Conservation (phyloP, 495 filamentous ascomycete genomes). For the Aspergillus leporis region DNA sequence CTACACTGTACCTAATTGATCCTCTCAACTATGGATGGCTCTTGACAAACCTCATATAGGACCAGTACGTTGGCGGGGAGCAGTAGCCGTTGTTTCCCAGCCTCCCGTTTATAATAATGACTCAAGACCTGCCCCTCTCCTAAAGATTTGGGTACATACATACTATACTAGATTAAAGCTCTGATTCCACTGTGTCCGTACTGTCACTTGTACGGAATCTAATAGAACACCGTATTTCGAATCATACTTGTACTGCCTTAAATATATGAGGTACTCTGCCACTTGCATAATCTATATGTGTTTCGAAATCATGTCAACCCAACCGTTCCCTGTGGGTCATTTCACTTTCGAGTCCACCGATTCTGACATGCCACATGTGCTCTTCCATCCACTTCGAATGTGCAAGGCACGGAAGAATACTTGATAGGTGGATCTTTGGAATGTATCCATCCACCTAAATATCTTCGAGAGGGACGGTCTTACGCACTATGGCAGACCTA, state of each 20-base stretch:
- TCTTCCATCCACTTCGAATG: conserved; percentile 5
- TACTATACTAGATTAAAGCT: neutral
- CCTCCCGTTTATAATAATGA: neutral
- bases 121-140: neutral
- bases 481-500: neutral
- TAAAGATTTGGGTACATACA: neutral
- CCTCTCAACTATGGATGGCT: neutral
- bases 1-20: neutral
- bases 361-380: conserved; percentile 14
- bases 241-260: neutral
- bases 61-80: neutral
- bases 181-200: neutral
- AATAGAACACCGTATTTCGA: neutral
- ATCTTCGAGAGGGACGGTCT: neutral
- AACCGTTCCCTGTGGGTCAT: neutral
- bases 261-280: neutral
- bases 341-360: conserved; percentile 7
- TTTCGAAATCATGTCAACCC: neutral
- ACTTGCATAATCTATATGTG: neutral
- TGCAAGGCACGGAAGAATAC: conserved; percentile 12
- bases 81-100: neutral
- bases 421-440: conserved; percentile 9
- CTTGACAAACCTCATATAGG: neutral
- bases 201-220: neutral
- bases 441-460: conserved; percentile 6